Evolutionary conservation across 805 yeast genomes (phyloP).

Genomic region (Lipomyces sp.): DNA sequence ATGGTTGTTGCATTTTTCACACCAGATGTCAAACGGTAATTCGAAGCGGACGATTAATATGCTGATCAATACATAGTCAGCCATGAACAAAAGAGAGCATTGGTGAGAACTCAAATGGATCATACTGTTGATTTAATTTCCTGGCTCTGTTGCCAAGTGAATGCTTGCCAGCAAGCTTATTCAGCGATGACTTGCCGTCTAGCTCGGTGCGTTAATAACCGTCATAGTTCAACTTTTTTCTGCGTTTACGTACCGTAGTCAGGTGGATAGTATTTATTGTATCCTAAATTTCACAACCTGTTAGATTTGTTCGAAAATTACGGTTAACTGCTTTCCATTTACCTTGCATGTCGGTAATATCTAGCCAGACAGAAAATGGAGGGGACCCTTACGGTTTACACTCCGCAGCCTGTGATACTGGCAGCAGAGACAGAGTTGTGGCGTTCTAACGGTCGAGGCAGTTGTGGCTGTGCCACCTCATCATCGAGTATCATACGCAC

Average conservation of each 20-base stretch:
- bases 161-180: constrained; percentile 43
- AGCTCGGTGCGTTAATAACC: not conserved
- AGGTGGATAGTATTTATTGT: constrained; percentile 46
- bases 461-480: not conserved
- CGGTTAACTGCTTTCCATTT: not conserved
- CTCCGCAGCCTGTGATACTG: no score
- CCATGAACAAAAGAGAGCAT: not conserved
- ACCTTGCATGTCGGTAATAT: constrained; percentile 11
- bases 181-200: constrained; percentile 43
- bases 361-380: not conserved
- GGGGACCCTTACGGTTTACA: not conserved
- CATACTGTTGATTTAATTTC: constrained; percentile 38
- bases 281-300: constrained; percentile 33
- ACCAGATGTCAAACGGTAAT: constrained; percentile 43
- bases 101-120: not conserved
- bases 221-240: not conserved
- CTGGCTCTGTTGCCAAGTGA: constrained; percentile 41
- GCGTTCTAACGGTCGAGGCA: not conserved
- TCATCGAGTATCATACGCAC: no score
- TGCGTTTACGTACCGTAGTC: constrained; percentile 42
- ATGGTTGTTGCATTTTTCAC: constrained; percentile 40
- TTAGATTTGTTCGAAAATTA: not conserved
- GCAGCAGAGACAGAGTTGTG: not conserved
- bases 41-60: constrained; percentile 44
- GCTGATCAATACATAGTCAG: constrained; percentile 8